Evolutionary conservation across 257 asterid species (phyloP), one percentile per base, ranked within the genome.

Genomic region (Gentiana dahurica): DNA sequence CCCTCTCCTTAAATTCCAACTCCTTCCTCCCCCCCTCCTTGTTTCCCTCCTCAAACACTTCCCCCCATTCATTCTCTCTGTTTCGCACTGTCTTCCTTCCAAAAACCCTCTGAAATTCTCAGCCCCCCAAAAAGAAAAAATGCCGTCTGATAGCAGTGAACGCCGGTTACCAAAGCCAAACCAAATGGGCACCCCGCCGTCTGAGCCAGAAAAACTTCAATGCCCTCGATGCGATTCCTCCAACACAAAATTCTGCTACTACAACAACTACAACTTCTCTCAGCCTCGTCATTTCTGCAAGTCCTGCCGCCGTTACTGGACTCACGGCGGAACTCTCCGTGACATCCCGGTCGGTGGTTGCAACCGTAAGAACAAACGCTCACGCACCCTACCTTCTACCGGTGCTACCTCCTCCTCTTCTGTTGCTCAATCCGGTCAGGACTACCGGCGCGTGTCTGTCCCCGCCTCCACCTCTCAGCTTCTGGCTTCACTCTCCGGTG

Each of bases 231-330:
- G 97, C 53, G 89, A 84, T 72, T 89, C 95, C 15, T 80, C 75
- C 63, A 83, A 89, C 78, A 89, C 97, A 61, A 89, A 89, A 61
- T 89, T 89, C 61, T 89, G 97, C 69, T 89, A 89, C 87, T 89
- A 89, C 81, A 89, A 89, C 89, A 88, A 88, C 87, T 88, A 85
- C 75, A 88, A 88, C 72, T 85, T 75, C 81, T 85, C 96, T 4
- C 96, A 88, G 80, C 96, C 96, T 0, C 90, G 97, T 53, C 95
- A 89, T 63, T 89, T 89, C 76, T 89, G 97, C 82, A 85, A 86
- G 83, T 57, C 87, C 3, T 89, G 97, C 81, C 97, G 97, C 65
- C 92, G 97, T 60, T 89, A 89, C 87, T 89, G 97, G 97, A 89
- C 97, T 4, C 95, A 82, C 79, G 97, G 97, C 8, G 97, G 97